Evolutionary conservation across 805 yeast species (phyloP).

Genomic region (Candida germanica): DNA sequence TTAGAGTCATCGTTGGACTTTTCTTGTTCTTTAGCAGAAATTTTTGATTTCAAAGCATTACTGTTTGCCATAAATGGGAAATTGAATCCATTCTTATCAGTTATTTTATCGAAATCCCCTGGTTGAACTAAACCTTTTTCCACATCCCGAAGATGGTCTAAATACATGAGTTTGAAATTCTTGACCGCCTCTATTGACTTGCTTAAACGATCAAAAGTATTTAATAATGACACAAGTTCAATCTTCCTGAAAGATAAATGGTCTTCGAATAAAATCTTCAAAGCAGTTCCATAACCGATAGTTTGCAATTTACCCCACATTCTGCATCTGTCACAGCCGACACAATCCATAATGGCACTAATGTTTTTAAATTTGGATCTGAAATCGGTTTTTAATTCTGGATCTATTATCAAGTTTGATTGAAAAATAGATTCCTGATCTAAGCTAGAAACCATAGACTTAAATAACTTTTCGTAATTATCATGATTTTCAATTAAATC

Average conservation of each 20-base stretch:
- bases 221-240: constrained; percentile 85
- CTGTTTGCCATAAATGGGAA: constrained; percentile 31
- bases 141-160: constrained; percentile 39
- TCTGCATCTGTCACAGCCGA: constrained; percentile 96
- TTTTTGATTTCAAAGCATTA: constrained; percentile 10
- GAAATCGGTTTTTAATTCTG: constrained; percentile 77
- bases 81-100: constrained; percentile 27
- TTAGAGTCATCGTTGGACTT: constrained; percentile 9
- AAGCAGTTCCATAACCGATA: constrained; percentile 95
- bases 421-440: constrained; percentile 43
- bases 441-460: constrained; percentile 20
- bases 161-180: constrained; percentile 60
- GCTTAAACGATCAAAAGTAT: constrained; percentile 89
- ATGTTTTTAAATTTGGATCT: constrained; percentile 83
- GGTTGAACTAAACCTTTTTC: constrained; percentile 35
- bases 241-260: constrained; percentile 63
- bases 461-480: constrained; percentile 24
- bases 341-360: constrained; percentile 94
- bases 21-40: constrained; percentile 6
- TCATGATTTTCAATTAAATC: constrained; percentile 46
- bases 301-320: constrained; percentile 98
- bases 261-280: constrained; percentile 83
- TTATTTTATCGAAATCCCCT: constrained; percentile 38
- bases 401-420: constrained; percentile 43
- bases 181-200: constrained; percentile 76